These are phyloP conservation scores for Agaricus blazei DNA, from an alignment of 768 basidiomycete genomes.

Conservation along the genomic window DNA sequence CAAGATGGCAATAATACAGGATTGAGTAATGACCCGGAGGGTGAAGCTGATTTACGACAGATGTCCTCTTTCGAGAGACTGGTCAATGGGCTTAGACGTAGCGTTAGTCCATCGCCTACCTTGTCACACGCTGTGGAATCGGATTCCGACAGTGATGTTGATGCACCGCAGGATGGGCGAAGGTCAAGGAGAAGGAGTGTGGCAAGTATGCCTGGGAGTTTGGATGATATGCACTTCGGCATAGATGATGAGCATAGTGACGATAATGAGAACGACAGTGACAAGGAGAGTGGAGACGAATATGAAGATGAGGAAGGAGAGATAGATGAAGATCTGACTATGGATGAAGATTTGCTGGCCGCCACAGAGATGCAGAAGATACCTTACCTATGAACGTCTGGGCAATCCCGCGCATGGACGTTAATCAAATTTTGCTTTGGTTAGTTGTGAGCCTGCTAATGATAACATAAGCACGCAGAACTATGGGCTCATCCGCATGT, in stretches of 20 bases:
- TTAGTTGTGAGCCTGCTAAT: no score
- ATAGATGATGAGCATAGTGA: constrained; percentile 47
- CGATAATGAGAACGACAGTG: constrained; percentile 26
- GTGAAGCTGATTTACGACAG: constrained; percentile 51
- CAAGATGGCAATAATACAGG: not conserved
- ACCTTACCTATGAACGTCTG: constrained; percentile 45
- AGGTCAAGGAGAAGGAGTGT: constrained; percentile 55
- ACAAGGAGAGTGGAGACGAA: constrained; percentile 28
- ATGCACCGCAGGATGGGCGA: constrained; percentile 35
- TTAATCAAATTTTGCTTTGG: no score
- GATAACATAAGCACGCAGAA: no score
- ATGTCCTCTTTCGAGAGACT: constrained; percentile 76
- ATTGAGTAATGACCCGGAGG: constrained; percentile 20
- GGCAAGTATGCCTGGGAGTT: constrained; percentile 83
- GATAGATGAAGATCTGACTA: constrained; percentile 65
- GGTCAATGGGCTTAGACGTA: constrained; percentile 33
- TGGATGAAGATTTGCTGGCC: constrained; percentile 76
- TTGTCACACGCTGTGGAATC: constrained; percentile 46
- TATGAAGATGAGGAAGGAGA: constrained; percentile 42
- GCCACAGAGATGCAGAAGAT: constrained; percentile 82
- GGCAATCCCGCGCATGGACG: not conserved
- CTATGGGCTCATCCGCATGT: no score
- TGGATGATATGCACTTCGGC: constrained; percentile 50
- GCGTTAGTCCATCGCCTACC: constrained; percentile 40
- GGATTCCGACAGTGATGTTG: constrained; percentile 46